Conservation (phyloP, 2,329 filamentous ascomycete species). For the Neurospora sp. region DNA sequence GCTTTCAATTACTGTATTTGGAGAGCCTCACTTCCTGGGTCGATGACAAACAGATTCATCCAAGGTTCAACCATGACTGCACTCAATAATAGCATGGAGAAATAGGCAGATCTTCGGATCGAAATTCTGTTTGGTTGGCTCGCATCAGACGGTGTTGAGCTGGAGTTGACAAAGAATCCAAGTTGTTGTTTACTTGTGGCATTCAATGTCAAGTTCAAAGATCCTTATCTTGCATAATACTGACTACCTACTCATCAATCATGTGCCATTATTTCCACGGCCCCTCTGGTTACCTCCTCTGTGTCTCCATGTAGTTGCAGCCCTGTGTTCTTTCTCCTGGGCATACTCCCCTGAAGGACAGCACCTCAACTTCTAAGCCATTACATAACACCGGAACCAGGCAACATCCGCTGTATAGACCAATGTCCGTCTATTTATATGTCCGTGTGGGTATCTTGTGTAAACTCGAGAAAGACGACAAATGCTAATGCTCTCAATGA, state of each 20-base stretch:
- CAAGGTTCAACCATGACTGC: background rate
- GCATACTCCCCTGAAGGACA: too few relatives aligned
- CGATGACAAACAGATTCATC: background rate
- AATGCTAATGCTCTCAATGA: background rate
- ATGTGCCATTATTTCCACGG: too few relatives aligned
- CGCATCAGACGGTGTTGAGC: background rate
- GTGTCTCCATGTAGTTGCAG: too few relatives aligned
- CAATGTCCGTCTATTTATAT: background rate
- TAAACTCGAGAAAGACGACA: background rate
- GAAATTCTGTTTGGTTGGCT: background rate
- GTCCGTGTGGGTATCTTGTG: background rate
- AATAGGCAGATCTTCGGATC: background rate
- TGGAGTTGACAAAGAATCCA: background rate
- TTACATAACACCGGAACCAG: background rate
- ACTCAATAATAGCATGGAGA: background rate
- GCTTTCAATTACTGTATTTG: background rate
- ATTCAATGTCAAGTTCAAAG: background rate
- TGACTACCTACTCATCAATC: too few relatives aligned
- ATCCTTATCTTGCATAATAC: too few relatives aligned
- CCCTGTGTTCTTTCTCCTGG: too few relatives aligned
- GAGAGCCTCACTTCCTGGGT: background rate
- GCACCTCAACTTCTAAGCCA: background rate
- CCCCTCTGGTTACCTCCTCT: too few relatives aligned
- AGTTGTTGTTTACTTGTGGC: background rate
- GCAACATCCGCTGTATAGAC: background rate